Evolutionary conservation across 805 yeast species (phyloP), one percentile per base, ranked within the genome.

Genomic region (Candida insectorum): DNA sequence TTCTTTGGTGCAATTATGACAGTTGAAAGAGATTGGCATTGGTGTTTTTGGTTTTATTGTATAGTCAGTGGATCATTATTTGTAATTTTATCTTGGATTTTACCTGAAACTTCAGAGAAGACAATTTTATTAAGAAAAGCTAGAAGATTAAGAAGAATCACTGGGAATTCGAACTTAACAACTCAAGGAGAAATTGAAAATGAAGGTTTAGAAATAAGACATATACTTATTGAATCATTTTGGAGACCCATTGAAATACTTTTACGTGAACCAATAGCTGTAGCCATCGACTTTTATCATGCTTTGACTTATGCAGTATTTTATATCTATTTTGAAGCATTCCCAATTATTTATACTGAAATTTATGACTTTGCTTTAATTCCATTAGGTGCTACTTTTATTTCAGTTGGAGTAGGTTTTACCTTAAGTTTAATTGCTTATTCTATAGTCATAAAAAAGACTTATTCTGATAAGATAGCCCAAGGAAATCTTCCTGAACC

Each of bases 241-340:
- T 68, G 66, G 63, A 62, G 76, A 41, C 84, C 85, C 2, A 37
- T 72, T 33, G 68, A 65, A 31, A 60, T 79, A 30, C 59, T 71
- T 6, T 27, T 69, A 19, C 40, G 52, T 31, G 84, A 79, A 49
- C 85, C 84, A 1, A 75, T 74, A 16, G 71, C 77, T n/a, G 38
- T 77, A 15, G 58, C 77, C 15, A 66, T 77, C 36, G 66, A 77
- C 47, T 11, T 69, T 17, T 77, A 77, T 49, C 56, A 73, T 42
- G 73, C 79, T 0, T 48, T 78, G 37, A 58, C 69, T 4, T 79
- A 78, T 48, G 73, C 80, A 18, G 54, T 73, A 19, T 44, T 73
- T 47, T 79, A 76, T 50, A 54, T 76, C 18, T 78, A 73, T 63
- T 75, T 78, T 46, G 84, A 71, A 62, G 51, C 52, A 6, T 47